phyloP scores from a whole-genome alignment of 805 yeast genomes.

The Teunomyces panamensis region DNA sequence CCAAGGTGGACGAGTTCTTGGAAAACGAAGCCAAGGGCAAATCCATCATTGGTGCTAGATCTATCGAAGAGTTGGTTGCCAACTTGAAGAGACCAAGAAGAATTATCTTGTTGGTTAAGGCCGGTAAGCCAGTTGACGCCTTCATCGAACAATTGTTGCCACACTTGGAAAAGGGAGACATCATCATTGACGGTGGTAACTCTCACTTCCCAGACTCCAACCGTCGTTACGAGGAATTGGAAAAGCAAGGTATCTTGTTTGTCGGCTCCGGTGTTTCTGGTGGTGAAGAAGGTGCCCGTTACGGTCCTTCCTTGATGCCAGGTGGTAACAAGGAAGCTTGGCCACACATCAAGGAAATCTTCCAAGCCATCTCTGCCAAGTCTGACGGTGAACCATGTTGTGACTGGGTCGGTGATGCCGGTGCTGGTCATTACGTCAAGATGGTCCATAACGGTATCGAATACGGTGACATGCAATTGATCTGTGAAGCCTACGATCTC shows the following conservation, averaged over 20 bases:
- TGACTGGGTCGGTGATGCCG: constrained; percentile 99
- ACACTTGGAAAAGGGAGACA: constrained; percentile 91
- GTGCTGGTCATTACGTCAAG: constrained; percentile 98
- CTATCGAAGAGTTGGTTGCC: constrained; percentile 81
- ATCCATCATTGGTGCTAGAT: constrained; percentile 92
- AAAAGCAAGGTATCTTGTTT: constrained; percentile 80
- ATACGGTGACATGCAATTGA: constrained; percentile 99
- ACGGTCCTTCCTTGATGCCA: constrained; percentile 99
- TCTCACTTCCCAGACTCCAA: constrained; percentile 98
- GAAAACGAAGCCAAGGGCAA: constrained; percentile 96
- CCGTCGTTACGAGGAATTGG: constrained; percentile 91
- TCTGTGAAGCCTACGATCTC: constrained; percentile 95
- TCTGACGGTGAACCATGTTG: constrained; percentile 99
- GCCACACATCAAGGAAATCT: constrained; percentile 96
- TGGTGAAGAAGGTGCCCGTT: constrained; percentile 99
- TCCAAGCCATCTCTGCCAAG: constrained; percentile 95
- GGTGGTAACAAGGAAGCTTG: constrained; percentile 98
- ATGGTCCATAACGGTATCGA: constrained; percentile 99
- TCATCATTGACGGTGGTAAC: constrained; percentile 99
- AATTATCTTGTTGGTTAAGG: constrained; percentile 90
- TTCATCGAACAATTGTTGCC: constrained; percentile 88
- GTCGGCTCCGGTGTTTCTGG: constrained; percentile 99
- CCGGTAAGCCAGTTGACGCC: constrained; percentile 92
- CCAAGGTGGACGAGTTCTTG: constrained; percentile 92
- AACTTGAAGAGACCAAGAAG: constrained; percentile 97